Base-by-base conservation (phyloP, 1,139 yeast genomes). In the Pichia sp. region DNA sequence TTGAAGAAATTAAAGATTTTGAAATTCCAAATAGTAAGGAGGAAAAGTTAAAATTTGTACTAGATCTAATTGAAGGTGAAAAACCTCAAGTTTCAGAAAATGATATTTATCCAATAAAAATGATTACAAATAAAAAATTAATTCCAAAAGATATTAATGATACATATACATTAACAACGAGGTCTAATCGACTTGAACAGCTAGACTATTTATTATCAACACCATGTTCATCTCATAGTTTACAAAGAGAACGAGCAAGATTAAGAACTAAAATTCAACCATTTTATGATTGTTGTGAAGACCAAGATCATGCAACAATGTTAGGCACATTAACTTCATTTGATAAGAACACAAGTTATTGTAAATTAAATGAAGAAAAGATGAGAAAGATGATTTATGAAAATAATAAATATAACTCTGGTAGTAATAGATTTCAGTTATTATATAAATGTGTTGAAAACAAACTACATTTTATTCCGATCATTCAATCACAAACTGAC, bases 401-500 rank as follows among this genome's bases (percentile, higher is more conserved):
- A 45, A 42, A 44, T 39, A 56, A 42, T 52, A 31, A 33, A 29
- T 34, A 34, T 28, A 11, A 42, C 28, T 22, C 18, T 8, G 30
- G 25, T 22, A 43, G 47, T 39, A 52, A 54, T 14, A 43, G 45
- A 29, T 56, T 51, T 39, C 27, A 44, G 13, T 57, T 53, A 5
- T 57, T 72, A 10, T 51, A 62, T 13, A 57, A 62, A 22, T 86
- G 93, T 60, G 62, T 76, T 11, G 68, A 70, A 42, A 60, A 60
- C 0, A 80, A 79, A 55, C 75, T 79, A 49, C 95, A 86, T 66
- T 82, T 73, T 60, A 70, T 86, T 31, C 90, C 91, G 1, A 73
- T 84, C 19, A 67, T 81, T 25, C 67, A 66, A 46, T 54, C 56
- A 25, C 78, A 75, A 52, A 82, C 96, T 0, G 97, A 91, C 62